phyloP scores from a whole-genome alignment of 345 rosid species.

The Aquilaria malaccensis region DNA sequence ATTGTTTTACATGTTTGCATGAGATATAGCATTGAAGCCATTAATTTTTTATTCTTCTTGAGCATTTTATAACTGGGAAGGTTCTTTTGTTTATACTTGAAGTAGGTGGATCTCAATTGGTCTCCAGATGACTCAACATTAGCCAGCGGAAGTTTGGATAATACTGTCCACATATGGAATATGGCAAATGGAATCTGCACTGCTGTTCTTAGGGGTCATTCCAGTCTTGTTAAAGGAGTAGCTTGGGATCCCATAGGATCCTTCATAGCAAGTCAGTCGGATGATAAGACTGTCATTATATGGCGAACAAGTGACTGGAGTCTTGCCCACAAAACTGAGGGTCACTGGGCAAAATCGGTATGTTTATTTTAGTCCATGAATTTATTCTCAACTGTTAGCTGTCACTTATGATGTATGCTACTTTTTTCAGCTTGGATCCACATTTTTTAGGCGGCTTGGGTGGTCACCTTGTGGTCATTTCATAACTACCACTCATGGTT shows the following conservation, averaged over 20 bases:
- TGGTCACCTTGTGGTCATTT: constrained; percentile 99
- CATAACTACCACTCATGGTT: constrained; percentile 96
- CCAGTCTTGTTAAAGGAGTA: constrained; percentile 96
- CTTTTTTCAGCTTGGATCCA: constrained; percentile 80
- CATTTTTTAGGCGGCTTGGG: constrained; percentile 97
- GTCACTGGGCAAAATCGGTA: constrained; percentile 99
- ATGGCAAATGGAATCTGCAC: constrained; percentile 91
- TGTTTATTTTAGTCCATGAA: constrained; percentile 11
- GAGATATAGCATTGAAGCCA: neutral
- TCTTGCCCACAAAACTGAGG: constrained; percentile 89
- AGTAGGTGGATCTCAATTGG: constrained; percentile 99
- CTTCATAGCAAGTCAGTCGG: constrained; percentile 97
- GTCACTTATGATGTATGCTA: constrained; percentile 17
- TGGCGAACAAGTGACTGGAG: constrained; percentile 99
- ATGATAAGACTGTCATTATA: constrained; percentile 96
- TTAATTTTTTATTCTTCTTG: constrained; percentile 13
- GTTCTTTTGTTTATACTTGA: constrained; percentile 41
- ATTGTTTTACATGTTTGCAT: constrained; percentile 5
- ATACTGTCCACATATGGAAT: constrained; percentile 93
- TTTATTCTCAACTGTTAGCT: constrained; percentile 11
- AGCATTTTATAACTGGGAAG: constrained; percentile 33
- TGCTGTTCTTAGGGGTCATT: constrained; percentile 96
- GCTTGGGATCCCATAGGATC: constrained; percentile 99
- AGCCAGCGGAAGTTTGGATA: constrained; percentile 98
- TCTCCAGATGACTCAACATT: constrained; percentile 95